Conservation (phyloP, 1,139 yeast species). For the Casaregolazyma lundiana region DNA sequence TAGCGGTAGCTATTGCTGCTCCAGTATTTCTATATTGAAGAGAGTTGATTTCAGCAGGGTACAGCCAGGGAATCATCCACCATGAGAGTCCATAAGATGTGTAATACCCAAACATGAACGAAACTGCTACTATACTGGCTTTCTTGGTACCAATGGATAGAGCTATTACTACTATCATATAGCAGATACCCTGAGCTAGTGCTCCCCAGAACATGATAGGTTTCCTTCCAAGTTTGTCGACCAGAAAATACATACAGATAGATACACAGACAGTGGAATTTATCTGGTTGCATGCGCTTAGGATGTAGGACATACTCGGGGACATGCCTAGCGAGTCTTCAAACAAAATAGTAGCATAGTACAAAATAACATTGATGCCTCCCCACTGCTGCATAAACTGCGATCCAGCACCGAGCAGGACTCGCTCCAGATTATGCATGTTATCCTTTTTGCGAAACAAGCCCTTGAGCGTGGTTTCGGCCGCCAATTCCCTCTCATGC, state of each 20-base stretch:
- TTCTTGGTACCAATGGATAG: conserved; percentile 12
- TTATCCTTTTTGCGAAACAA: conserved; percentile 3
- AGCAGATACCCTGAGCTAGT: conserved; percentile 13
- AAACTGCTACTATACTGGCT: conserved; percentile 15
- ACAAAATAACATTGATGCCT: conserved; percentile 11
- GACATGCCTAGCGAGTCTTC: conserved; percentile 13
- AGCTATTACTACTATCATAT: conserved; percentile 11
- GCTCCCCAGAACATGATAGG: conserved; percentile 11
- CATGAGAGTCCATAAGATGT: conserved; percentile 10
- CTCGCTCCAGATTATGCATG: not conserved
- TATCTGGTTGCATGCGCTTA: not conserved
- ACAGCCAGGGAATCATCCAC: conserved; percentile 41
- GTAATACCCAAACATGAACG: conserved; percentile 22
- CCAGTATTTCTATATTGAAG: conserved; percentile 49
- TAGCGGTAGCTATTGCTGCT: conserved; percentile 49
- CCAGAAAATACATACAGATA: too few relatives aligned
- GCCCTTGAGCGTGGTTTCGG: conserved; percentile 9
- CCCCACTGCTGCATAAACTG: conserved; percentile 11
- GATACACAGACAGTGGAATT: too few relatives aligned
- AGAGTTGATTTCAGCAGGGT: conserved; percentile 40
- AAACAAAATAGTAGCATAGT: conserved; percentile 13
- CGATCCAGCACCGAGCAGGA: not conserved
- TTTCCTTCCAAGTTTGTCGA: conserved; percentile 12
- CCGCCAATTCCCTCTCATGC: conserved; percentile 10
- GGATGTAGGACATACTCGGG: conserved; percentile 1